Evolutionary conservation across 2,329 filamentous ascomycete species (phyloP), one percentile per base, ranked within the genome.

Genomic region (Plectosphaerella sp.): DNA sequence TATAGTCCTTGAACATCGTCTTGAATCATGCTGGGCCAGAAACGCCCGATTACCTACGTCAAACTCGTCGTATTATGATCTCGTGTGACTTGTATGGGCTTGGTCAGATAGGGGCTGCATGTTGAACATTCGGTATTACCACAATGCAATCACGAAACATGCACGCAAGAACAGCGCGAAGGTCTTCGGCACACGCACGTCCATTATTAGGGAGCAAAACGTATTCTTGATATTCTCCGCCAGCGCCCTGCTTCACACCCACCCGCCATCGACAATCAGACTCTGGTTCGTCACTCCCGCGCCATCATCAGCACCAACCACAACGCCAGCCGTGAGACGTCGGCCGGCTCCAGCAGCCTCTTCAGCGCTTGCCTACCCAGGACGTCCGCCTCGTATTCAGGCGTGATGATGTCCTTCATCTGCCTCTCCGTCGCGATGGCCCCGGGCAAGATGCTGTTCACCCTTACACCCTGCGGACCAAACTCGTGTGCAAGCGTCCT

Each of bases 371-470:
- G 37, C 10, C 37, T 14, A 4, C 16, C 14, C 15, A 39, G 10
- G 16, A 39, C 37, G 16, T 39, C 9, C 37, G 10, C 37, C 14
- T 39, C 37, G 16, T 39, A 39, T 59, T 74, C 73, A 0, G 67
- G 64, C 25, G 73, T 78, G 35, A 76, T 56, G 14, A 78, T 66
- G 52, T 73, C 69, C 1, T 69, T 60, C 35, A 67, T 67, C 67
- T 76, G 73, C 4, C 72, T 61, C 64, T 71, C 62, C 7, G 75
- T 78, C 1, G 72, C 73, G 33, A 78, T 73, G 2, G 72, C 65
- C 0, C 75, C 74, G 0, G 76, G 76, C 72, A 78, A 74, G 28
- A 79, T 70, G 52, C 72, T 76, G 49, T 79, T 79, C 6, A 78
- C 69, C 0, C 75, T 55, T 16, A 74, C 62, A 2, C 67, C 67